Conservation (phyloP, 768 basidiomycete genomes). For the Symmetrospora coprosmae region DNA sequence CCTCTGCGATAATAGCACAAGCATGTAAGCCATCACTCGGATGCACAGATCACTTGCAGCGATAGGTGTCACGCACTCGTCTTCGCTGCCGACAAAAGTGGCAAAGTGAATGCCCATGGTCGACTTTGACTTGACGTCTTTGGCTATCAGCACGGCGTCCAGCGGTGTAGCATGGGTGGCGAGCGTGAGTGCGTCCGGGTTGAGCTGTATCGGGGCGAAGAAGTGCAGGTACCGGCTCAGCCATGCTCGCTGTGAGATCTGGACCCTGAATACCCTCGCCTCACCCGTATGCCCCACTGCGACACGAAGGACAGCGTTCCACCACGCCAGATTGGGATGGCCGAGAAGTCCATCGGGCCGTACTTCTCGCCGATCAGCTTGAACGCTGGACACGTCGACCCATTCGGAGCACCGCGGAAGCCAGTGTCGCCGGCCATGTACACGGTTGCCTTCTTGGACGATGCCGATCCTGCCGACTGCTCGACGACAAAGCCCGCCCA, state of each 20-base stretch:
- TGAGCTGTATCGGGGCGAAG: constrained; percentile 32
- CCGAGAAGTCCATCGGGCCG: constrained; percentile 41
- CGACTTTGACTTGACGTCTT: constrained; percentile 36
- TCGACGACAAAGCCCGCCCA: constrained; percentile 42
- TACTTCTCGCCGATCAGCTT: constrained; percentile 40
- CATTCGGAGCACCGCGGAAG: constrained; percentile 34
- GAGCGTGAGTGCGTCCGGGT: constrained; percentile 36
- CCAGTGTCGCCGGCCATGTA: constrained; percentile 37
- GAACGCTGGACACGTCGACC: constrained; percentile 38
- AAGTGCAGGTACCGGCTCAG: too few relatives aligned
- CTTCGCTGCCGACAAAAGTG: constrained; percentile 41
- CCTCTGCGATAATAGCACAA: background rate
- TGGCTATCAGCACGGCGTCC: constrained; percentile 40
- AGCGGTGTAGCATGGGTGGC: constrained; percentile 41
- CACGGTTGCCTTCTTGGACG: background rate
- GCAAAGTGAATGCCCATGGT: constrained; percentile 40
- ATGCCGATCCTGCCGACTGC: background rate
- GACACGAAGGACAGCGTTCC: constrained; percentile 40
- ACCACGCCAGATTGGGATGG: constrained; percentile 43
- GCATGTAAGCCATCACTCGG: background rate
- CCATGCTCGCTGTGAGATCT: too few relatives aligned
- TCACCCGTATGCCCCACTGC: constrained; percentile 39
- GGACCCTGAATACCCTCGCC: too few relatives aligned
- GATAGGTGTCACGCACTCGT: constrained; percentile 41
- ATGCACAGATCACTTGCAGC: constrained; percentile 34